Conservation (phyloP, 352 stramenopile genomes). For the Bremia lactucae region DNA sequence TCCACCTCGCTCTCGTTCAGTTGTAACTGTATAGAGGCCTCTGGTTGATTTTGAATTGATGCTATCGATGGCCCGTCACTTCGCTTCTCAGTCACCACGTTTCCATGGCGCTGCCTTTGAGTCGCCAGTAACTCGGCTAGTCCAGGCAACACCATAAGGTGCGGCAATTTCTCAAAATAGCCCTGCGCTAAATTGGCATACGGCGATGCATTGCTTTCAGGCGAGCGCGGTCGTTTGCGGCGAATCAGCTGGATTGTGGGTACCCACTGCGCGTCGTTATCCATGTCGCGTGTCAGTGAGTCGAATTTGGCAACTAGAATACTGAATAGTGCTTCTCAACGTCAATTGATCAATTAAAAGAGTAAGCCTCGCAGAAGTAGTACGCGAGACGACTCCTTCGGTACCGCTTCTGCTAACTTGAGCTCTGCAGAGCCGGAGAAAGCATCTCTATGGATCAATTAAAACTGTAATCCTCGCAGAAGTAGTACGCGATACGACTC, state of each 20-base stretch:
- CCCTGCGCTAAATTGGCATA: conserved; percentile 2
- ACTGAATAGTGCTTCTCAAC: too few relatives aligned
- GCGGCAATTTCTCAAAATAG: conserved; percentile 15
- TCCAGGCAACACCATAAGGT: conserved; percentile 23
- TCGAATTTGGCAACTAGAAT: too few relatives aligned
- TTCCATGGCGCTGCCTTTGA: conserved; percentile 20
- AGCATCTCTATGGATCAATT: too few relatives aligned
- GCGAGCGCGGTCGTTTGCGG: conserved; percentile 34
- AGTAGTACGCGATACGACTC: too few relatives aligned
- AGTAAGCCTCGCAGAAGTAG: too few relatives aligned
- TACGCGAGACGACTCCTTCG: too few relatives aligned
- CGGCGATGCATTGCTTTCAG: conserved; percentile 1
- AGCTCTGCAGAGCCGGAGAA: too few relatives aligned
- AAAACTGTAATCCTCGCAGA: too few relatives aligned
- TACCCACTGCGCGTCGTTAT: conserved; percentile 6
- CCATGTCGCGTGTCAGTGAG: too few relatives aligned
- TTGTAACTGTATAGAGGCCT: not conserved
- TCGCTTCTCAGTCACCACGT: conserved; percentile 4
- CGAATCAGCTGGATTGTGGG: conserved; percentile 27
- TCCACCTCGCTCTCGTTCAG: conserved; percentile 33
- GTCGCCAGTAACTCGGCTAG: conserved; percentile 32
- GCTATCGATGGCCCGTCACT: conserved; percentile 15
- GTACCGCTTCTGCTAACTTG: too few relatives aligned
- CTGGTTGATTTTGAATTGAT: conserved; percentile 7
- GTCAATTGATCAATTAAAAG: too few relatives aligned